phyloP scores from a whole-genome alignment of 768 basidiomycete genomes.

The Hortiboletus flavorubellus region DNA sequence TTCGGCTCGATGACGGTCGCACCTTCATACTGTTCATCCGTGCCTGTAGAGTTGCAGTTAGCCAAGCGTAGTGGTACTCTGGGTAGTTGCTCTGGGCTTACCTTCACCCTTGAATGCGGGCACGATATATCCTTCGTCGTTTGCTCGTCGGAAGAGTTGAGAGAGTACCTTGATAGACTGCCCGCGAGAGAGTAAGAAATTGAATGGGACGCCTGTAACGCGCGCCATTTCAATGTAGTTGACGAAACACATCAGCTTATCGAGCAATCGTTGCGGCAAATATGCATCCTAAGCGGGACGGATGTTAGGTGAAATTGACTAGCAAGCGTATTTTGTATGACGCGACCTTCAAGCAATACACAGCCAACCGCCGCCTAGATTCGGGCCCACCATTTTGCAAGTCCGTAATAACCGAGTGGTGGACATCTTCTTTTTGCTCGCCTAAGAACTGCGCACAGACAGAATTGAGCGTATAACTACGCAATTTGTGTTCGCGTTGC shows the following conservation, averaged over 20 bases:
- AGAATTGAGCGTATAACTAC: constrained; percentile 96
- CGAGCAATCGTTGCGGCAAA: constrained; percentile 91
- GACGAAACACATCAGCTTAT: constrained; percentile 98
- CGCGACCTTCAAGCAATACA: constrained; percentile 92
- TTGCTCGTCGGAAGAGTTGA: constrained; percentile 91
- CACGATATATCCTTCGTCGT: constrained; percentile 86
- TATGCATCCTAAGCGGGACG: constrained; percentile 78
- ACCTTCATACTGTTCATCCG: constrained; percentile 97
- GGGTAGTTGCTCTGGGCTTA: constrained; percentile 23
- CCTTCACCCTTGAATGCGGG: constrained; percentile 87
- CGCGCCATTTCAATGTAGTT: constrained; percentile 99
- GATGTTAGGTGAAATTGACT: constrained; percentile 1
- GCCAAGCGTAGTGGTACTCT: background rate
- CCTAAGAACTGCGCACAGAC: constrained; percentile 97
- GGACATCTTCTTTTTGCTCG: constrained; percentile 99
- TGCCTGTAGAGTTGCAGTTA: constrained; percentile 43
- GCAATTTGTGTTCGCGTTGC: constrained; percentile 97
- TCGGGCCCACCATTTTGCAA: constrained; percentile 96
- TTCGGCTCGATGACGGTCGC: constrained; percentile 98
- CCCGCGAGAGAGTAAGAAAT: constrained; percentile 87
- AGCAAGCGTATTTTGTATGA: background rate
- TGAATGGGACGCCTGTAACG: constrained; percentile 99
- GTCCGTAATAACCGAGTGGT: constrained; percentile 97
- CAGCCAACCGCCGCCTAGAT: constrained; percentile 86
- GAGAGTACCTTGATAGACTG: constrained; percentile 99